Evolutionary conservation across 805 yeast species (phyloP).

Genomic region (Metschnikowia gelsemii): DNA sequence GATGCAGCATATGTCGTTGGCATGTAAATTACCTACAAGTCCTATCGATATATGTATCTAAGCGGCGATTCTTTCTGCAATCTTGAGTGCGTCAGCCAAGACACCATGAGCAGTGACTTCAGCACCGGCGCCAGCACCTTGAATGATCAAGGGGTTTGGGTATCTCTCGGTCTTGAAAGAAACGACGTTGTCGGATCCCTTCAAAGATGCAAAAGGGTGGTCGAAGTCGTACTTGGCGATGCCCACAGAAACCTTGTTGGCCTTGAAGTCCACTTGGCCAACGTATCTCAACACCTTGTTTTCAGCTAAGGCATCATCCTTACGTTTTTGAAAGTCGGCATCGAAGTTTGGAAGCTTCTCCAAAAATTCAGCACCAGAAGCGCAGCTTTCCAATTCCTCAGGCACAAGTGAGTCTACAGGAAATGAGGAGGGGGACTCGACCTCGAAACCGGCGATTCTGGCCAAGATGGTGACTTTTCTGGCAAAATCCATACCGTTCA

Average conservation of each 20-base stretch:
- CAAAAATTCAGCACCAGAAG: constrained; percentile 76
- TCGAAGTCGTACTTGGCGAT: constrained; percentile 81
- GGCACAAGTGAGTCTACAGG: constrained; percentile 95
- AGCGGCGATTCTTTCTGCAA: constrained; percentile 77
- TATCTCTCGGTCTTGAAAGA: constrained; percentile 91
- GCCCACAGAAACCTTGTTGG: constrained; percentile 75
- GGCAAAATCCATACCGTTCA: constrained; percentile 97
- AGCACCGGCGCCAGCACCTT: constrained; percentile 96
- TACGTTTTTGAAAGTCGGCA: constrained; percentile 69
- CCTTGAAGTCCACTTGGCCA: constrained; percentile 80
- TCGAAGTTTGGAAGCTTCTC: constrained; percentile 81
- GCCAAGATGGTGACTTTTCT: constrained; percentile 96
- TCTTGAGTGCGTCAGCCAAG: constrained; percentile 86
- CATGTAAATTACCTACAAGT: constrained; percentile 7
- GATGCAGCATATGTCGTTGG: constrained; percentile 19
- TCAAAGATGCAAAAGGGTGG: constrained; percentile 93
- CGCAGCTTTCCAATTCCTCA: constrained; percentile 69
- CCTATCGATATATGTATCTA: constrained; percentile 16
- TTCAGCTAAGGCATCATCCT: constrained; percentile 77
- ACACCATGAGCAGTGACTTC: constrained; percentile 79
- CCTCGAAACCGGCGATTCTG: constrained; percentile 82
- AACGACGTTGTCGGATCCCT: constrained; percentile 95
- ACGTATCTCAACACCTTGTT: constrained; percentile 90
- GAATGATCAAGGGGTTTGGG: constrained; percentile 87
- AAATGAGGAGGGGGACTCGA: constrained; percentile 87